Conservation (phyloP, 805 yeast species). For the Monosporozyma servazzii region DNA sequence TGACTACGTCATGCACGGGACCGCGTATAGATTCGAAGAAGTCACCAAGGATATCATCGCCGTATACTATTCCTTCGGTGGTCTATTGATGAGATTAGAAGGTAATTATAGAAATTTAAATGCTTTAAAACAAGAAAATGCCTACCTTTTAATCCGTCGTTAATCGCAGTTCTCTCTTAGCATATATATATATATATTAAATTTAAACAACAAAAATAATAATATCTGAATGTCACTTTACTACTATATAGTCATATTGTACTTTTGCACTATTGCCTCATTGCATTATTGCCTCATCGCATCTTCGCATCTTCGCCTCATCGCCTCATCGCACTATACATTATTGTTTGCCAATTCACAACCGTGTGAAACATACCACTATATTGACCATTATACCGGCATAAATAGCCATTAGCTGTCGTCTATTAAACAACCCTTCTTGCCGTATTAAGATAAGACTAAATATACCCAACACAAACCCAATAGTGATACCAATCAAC, state of each 20-base stretch:
- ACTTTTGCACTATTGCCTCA: no score
- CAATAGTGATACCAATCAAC: slow-evolving; percentile 60
- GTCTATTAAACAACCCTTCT: slow-evolving; percentile 50
- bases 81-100: slow-evolving; percentile 84
- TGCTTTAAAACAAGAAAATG: slow-evolving; percentile 84
- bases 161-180: slow-evolving; percentile 14
- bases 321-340: no score
- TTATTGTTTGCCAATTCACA: no score
- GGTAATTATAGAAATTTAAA: slow-evolving; percentile 89
- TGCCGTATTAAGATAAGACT: slow-evolving; percentile 55
- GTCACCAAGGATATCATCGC: slow-evolving; percentile 56
- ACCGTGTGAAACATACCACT: slow-evolving; percentile 43
- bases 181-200: background rate
- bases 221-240: background rate
- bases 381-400: slow-evolving; percentile 66
- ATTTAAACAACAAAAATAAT: background rate
- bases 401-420: slow-evolving; percentile 58
- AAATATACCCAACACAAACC: slow-evolving; percentile 66
- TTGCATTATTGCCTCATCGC: no score
- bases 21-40: slow-evolving; percentile 94
- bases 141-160: slow-evolving; percentile 78
- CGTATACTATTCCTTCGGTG: slow-evolving; percentile 93
- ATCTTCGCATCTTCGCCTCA: no score
- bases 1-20: slow-evolving; percentile 97
- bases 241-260: no score